phyloP scores from a whole-genome alignment of 495 filamentous ascomycete species.

The Hypoxylon subgilvum region DNA sequence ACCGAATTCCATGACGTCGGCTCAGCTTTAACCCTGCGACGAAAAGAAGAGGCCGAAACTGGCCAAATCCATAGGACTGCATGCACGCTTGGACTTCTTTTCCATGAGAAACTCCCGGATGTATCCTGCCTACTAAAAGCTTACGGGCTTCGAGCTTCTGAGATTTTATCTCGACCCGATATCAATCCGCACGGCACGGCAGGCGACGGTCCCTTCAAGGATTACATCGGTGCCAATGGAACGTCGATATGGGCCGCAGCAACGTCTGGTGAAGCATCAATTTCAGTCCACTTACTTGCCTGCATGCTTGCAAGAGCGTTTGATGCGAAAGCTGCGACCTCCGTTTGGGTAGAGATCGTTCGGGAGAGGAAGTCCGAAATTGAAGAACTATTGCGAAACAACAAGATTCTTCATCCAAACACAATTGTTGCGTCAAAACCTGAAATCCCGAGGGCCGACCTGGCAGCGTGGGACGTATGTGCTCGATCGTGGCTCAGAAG shows the following conservation, averaged over 20 bases:
- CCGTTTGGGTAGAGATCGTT: slow-evolving; percentile 43
- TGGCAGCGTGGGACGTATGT: slow-evolving; percentile 48
- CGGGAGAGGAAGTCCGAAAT: slow-evolving; percentile 5
- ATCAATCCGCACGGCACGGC: slow-evolving; percentile 12
- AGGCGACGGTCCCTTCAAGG: slow-evolving; percentile 29
- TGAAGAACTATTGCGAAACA: neutral
- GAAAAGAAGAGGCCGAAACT: slow-evolving; percentile 38
- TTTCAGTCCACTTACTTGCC: slow-evolving; percentile 46
- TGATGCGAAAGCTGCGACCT: slow-evolving; percentile 37
- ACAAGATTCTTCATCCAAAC: neutral
- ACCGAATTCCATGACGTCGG: neutral
- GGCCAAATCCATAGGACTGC: slow-evolving; percentile 43
- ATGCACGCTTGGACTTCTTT: slow-evolving; percentile 42
- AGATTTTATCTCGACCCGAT: slow-evolving; percentile 23
- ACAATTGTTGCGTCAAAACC: neutral
- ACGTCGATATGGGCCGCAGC: slow-evolving; percentile 47
- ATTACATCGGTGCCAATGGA: slow-evolving; percentile 38
- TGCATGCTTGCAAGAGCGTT: slow-evolving; percentile 49
- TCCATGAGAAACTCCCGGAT: slow-evolving; percentile 23
- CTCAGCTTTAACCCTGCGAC: slow-evolving; percentile 19
- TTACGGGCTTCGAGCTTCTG: slow-evolving; percentile 36
- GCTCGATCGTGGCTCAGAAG: slow-evolving; percentile 44
- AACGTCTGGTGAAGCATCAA: slow-evolving; percentile 43
- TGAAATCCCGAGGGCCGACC: slow-evolving; percentile 27
- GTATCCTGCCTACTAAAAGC: slow-evolving; percentile 29